These are phyloP conservation scores for Paraleonurus japonicus DNA, from an alignment of 257 asterid species.

Conservation along the genomic window DNA sequence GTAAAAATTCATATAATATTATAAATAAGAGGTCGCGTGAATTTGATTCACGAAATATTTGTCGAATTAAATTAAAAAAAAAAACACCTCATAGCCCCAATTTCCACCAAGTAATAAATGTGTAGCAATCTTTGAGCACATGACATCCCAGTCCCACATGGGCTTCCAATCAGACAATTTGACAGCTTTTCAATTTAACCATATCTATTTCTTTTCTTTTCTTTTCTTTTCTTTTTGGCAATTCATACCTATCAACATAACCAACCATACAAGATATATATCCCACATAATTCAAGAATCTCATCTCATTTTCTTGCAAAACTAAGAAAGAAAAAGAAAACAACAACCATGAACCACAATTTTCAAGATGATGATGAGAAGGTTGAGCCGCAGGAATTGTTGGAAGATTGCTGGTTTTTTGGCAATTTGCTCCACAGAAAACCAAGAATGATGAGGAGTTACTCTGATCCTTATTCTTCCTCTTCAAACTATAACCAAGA, in stretches of 20 bases:
- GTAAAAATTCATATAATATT: too few species aligned
- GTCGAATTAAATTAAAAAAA: too few species aligned
- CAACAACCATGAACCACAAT: constrained; percentile 30
- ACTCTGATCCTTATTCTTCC: constrained; percentile 64
- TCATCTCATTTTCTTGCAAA: constrained; percentile 18
- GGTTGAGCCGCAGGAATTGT: constrained; percentile 53
- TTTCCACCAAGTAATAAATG: constrained; percentile 34
- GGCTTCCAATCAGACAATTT: constrained; percentile 43
- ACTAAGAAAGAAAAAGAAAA: not conserved
- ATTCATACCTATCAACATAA: constrained; percentile 12
- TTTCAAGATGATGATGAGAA: constrained; percentile 23
- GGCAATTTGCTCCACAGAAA: constrained; percentile 55
- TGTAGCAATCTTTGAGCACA: constrained; percentile 33
- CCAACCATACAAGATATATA: constrained; percentile 4
- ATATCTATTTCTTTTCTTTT: not conserved
- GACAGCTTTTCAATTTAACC: constrained; percentile 41
- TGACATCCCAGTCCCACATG: constrained; percentile 55
- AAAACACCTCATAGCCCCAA: constrained; percentile 20
- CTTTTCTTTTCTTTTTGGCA: constrained; percentile 16
- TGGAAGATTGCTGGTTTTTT: constrained; percentile 76
- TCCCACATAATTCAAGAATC: constrained; percentile 20
- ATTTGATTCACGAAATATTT: too few species aligned
- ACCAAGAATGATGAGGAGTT: constrained; percentile 50
- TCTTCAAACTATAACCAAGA: constrained; percentile 31
- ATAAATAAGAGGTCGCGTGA: too few species aligned